Conservation (phyloP, 2,329 filamentous ascomycete genomes). For the Blumeriella jaapii region DNA sequence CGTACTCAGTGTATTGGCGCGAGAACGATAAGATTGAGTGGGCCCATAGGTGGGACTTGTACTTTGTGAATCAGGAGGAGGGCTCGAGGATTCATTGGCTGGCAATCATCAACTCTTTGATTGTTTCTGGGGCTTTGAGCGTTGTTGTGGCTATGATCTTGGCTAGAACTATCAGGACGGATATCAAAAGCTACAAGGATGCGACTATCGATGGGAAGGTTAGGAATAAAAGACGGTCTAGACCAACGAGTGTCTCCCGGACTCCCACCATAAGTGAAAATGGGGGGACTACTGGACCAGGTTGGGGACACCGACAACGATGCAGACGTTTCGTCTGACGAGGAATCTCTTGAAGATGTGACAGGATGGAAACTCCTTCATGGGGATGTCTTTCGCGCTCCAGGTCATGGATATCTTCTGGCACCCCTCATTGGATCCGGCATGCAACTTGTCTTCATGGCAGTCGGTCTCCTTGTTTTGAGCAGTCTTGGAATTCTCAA, state of each 20-base stretch:
- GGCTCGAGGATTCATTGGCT: conserved; percentile 77
- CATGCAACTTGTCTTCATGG: conserved; percentile 78
- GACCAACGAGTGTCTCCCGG: conserved; percentile 29
- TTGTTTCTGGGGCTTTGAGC: conserved; percentile 70
- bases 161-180: conserved; percentile 63
- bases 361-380: conserved; percentile 84
- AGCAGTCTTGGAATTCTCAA: conserved; percentile 71
- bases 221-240: conserved; percentile 37
- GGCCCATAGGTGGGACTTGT: conserved; percentile 77
- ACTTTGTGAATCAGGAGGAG: conserved; percentile 80
- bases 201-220: conserved; percentile 50
- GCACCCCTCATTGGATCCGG: conserved; percentile 76
- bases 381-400: conserved; percentile 75
- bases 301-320: conserved; percentile 40
- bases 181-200: conserved; percentile 66
- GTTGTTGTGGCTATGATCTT: conserved; percentile 73
- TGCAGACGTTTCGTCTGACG: conserved; percentile 49
- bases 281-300: conserved; percentile 48
- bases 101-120: conserved; percentile 75
- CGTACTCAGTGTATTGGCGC: conserved; percentile 83
- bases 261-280: conserved; percentile 39
- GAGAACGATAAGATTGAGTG: conserved; percentile 73
- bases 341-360: conserved; percentile 65
- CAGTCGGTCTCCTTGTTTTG: conserved; percentile 56
- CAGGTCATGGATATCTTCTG: conserved; percentile 57